Base-by-base conservation (phyloP, 257 asterid species). In the Salvia miltiorrhiza region DNA sequence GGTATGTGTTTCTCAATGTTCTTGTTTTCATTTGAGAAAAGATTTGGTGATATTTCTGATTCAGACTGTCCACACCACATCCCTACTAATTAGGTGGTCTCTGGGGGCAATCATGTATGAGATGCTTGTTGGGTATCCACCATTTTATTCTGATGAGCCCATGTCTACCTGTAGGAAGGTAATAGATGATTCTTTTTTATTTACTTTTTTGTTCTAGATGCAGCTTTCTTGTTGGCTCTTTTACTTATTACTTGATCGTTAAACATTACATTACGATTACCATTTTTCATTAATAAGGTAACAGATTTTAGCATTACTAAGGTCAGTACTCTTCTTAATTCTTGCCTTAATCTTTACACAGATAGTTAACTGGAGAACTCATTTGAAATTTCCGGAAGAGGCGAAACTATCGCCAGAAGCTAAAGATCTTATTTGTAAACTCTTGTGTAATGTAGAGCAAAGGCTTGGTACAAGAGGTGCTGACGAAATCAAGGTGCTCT, bases 151-250 rank as follows among this genome's bases (percentile, higher is more conserved):
- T 1, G 98, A 93, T 73, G 97, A 93, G 77, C 98, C 98, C 65
- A 93, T 90, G 98, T 79, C 95, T 39, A 93, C 98, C 47, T 93
- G 98, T 70, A 87, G 98, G 70, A 93, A 93, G 98, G 98, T 93
- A 83, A 73, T 63, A 32, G 79, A 75, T 76, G 59, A 41, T 60
- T 61, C 44, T 23, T 28, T 44, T 17, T 45, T 19, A 24, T 43
- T 4, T 44, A 11, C 44, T 20, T 40, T 23, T 14, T 48, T 63
- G 32, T 74, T 21, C 16, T 20, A 45, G 37, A 47, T 40, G 70
- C 19, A 53, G 44, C 67, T 71, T 14, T n/a, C 60, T 50, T 67
- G 21, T 43, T 44, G 39, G 28, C 59, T 23, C 37, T 60, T 47
- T 23, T 53, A 71, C 20, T 41, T 21, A 44, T 9, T 64, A 11